These are phyloP conservation scores for Venustampulla echinocandica DNA, from an alignment of 495 filamentous ascomycete genomes.

Conservation along the genomic window DNA sequence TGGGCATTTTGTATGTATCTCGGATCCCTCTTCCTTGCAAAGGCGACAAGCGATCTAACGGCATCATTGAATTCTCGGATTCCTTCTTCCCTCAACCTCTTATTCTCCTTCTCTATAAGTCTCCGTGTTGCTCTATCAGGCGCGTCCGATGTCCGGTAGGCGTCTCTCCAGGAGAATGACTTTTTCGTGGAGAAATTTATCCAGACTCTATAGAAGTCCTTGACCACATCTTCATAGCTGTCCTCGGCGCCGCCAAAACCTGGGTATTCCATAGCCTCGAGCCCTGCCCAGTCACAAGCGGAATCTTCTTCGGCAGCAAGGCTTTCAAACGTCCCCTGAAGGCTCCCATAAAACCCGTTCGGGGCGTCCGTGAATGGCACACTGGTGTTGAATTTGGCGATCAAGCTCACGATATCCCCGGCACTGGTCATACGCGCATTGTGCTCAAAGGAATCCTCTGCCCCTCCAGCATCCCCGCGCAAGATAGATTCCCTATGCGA, in stretches of 20 bases:
- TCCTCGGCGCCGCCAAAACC: conserved; percentile 66
- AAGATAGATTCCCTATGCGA: conserved; percentile 82
- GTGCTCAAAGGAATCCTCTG: conserved; percentile 49
- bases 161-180: conserved; percentile 81
- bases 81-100: conserved; percentile 68
- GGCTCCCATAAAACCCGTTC: conserved; percentile 71
- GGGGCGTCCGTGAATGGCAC: conserved; percentile 69
- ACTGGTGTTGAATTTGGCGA: conserved; percentile 66
- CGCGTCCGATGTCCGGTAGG: conserved; percentile 71
- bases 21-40: conserved; percentile 89
- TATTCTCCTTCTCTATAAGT: conserved; percentile 94
- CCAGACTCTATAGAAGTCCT: conserved; percentile 78
- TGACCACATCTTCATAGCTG: conserved; percentile 60
- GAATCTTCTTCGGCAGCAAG: conserved; percentile 74
- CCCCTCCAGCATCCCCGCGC: conserved; percentile 34
- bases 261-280: conserved; percentile 54
- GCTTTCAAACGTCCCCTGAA: conserved; percentile 65
- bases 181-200: conserved; percentile 74
- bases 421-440: conserved; percentile 65
- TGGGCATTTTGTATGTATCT: conserved; percentile 62
- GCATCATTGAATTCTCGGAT: conserved; percentile 88
- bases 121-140: conserved; percentile 77
- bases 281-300: conserved; percentile 59
- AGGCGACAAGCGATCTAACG: conserved; percentile 75
- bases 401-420: conserved; percentile 62